phyloP scores from a whole-genome alignment of 257 asterid genomes.

The Avicennia marina region DNA sequence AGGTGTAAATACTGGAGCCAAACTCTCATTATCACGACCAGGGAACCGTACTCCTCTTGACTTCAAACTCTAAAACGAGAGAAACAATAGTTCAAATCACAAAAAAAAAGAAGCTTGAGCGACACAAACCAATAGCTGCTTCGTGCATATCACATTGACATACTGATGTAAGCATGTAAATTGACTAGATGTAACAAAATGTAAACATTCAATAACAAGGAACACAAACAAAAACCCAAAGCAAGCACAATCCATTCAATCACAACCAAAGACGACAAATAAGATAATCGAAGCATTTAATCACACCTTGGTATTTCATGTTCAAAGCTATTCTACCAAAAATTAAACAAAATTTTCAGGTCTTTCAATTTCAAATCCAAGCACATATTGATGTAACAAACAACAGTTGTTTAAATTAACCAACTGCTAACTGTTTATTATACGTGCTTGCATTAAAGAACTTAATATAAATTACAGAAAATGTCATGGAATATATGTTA shows the following conservation, averaged over 20 bases:
- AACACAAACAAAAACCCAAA: neutral
- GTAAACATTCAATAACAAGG: neutral
- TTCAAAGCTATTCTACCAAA: too few relatives aligned
- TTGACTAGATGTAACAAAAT: neutral
- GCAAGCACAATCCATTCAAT: neutral
- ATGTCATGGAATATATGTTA: too few relatives aligned
- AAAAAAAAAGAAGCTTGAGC: conserved; percentile 5
- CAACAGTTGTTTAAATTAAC: too few relatives aligned
- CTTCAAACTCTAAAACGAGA: conserved; percentile 61
- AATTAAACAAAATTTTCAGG: too few relatives aligned
- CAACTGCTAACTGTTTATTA: too few relatives aligned
- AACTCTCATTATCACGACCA: conserved; percentile 92
- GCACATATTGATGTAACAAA: too few relatives aligned
- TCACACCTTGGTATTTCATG: neutral
- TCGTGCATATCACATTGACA: neutral
- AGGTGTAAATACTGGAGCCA: conserved; percentile 95
- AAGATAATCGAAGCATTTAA: neutral
- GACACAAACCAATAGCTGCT: neutral
- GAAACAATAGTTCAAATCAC: neutral
- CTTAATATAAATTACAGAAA: too few relatives aligned
- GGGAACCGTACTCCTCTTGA: conserved; percentile 96
- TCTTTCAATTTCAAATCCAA: too few relatives aligned
- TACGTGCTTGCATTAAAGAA: too few relatives aligned
- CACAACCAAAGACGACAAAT: neutral
- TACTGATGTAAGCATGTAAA: conserved; percentile 2